Evolutionary conservation across 1,284 basidiomycete species (phyloP).

Genomic region (Ganoderma lucidum): DNA sequence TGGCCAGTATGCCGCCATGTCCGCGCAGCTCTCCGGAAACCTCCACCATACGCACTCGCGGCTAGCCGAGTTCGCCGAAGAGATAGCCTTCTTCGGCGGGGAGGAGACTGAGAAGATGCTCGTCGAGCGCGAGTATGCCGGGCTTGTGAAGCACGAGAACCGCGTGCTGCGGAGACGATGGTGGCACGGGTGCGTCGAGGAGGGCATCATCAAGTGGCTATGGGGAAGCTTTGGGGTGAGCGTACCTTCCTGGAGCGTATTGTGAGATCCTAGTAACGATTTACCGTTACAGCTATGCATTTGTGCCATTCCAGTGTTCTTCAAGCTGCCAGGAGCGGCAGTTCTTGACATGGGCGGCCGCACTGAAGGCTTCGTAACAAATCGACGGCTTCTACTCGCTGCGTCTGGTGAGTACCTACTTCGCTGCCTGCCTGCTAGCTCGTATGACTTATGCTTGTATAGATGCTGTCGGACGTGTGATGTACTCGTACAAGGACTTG

Average conservation of each 20-base stretch:
- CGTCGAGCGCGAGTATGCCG: conserved; percentile 91
- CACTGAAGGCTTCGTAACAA: conserved; percentile 96
- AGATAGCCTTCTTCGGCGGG: conserved; percentile 93
- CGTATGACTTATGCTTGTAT: not conserved
- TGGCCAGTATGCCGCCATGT: conserved; percentile 87
- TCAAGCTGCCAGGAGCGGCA: conserved; percentile 80
- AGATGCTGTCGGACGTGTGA: conserved; percentile 85
- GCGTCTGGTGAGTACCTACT: conserved; percentile 60
- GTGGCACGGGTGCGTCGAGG: conserved; percentile 93
- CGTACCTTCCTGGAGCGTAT: conserved; percentile 20
- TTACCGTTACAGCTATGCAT: conserved; percentile 70
- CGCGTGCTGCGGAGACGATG: conserved; percentile 83
- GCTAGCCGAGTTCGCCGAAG: conserved; percentile 93
- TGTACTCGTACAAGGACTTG: conserved; percentile 98
- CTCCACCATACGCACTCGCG: conserved; percentile 94
- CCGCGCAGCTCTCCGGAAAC: conserved; percentile 88
- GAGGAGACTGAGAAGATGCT: conserved; percentile 93
- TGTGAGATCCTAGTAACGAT: conserved; percentile 16
- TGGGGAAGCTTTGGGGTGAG: conserved; percentile 94
- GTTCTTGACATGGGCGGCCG: conserved; percentile 81
- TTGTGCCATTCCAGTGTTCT: conserved; percentile 95
- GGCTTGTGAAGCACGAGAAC: conserved; percentile 90
- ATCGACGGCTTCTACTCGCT: conserved; percentile 89
- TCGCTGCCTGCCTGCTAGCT: not conserved
- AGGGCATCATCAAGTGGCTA: conserved; percentile 97